Evolutionary conservation across 1,284 basidiomycete genomes (phyloP).

Genomic region (Ceratobasidium sp.): DNA sequence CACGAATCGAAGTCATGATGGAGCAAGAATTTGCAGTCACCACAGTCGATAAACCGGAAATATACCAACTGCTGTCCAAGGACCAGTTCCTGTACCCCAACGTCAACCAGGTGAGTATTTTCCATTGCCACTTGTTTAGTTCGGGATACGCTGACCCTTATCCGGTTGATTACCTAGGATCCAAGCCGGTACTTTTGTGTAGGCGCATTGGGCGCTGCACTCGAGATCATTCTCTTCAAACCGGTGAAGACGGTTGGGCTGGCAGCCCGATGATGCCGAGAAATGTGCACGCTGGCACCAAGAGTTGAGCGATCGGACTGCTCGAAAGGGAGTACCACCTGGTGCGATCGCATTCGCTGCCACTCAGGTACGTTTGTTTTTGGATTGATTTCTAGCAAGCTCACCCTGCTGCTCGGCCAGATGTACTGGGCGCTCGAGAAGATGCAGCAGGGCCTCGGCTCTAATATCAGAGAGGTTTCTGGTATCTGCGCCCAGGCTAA

Average conservation of each 20-base stretch:
- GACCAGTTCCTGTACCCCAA: background rate
- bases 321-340: background rate
- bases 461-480: too few relatives aligned
- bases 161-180: background rate
- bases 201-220: background rate
- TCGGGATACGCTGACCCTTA: background rate
- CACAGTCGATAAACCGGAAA: background rate
- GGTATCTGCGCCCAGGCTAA: too few relatives aligned
- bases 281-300: background rate
- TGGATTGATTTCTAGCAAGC: background rate
- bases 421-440: slow-evolving; percentile 1
- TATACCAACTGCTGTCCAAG: background rate
- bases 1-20: background rate
- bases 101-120: background rate
- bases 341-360: slow-evolving; percentile 5
- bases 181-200: background rate
- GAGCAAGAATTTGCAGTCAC: background rate
- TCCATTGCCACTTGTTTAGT: background rate
- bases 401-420: background rate
- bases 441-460: too few relatives aligned
- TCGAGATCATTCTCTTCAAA: background rate
- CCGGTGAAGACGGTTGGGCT: background rate
- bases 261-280: background rate
- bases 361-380: background rate
- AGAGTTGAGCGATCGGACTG: background rate